Percentiles rank a stretch among this genome's conserved stretches.
Evolutionary conservation across 1,139 yeast genomes (phyloP).

Genomic region (Saccharomyces pastorianus): DNA sequence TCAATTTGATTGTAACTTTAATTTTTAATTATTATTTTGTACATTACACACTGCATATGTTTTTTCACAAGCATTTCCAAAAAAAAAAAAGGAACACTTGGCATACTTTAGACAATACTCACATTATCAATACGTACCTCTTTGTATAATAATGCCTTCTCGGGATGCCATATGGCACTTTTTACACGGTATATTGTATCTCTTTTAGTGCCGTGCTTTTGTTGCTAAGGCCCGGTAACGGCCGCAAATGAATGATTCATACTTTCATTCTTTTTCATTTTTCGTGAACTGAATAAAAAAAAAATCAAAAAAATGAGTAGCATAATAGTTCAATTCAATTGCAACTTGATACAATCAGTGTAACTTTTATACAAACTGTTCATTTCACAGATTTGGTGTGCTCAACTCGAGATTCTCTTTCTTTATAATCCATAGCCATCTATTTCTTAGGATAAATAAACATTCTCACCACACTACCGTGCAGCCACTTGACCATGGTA

Average conservation of each 20-base stretch:
- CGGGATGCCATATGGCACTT: background rate
- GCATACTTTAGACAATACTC: background rate
- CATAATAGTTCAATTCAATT: background rate
- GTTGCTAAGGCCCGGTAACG: background rate
- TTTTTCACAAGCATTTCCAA: background rate
- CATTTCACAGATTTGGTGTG: background rate
- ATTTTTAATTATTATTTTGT: background rate
- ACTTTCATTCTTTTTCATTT: background rate
- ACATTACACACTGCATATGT: background rate
- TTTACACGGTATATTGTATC: background rate
- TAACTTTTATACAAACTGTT: background rate
- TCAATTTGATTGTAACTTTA: background rate
- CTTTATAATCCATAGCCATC: background rate
- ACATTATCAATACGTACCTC: background rate
- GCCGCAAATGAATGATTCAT: background rate
- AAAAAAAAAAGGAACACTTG: background rate
- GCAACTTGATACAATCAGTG: background rate
- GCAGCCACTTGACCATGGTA: background rate
- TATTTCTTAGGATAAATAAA: background rate
- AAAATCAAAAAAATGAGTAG: background rate
- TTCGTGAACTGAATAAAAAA: background rate
- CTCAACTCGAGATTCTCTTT: background rate
- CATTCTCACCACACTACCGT: background rate
- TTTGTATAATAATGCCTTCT: background rate
- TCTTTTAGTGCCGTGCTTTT: background rate